These are phyloP conservation scores for Colletotrichum liaoningense DNA, from an alignment of 2,329 filamentous ascomycete species.

Conservation along the genomic window DNA sequence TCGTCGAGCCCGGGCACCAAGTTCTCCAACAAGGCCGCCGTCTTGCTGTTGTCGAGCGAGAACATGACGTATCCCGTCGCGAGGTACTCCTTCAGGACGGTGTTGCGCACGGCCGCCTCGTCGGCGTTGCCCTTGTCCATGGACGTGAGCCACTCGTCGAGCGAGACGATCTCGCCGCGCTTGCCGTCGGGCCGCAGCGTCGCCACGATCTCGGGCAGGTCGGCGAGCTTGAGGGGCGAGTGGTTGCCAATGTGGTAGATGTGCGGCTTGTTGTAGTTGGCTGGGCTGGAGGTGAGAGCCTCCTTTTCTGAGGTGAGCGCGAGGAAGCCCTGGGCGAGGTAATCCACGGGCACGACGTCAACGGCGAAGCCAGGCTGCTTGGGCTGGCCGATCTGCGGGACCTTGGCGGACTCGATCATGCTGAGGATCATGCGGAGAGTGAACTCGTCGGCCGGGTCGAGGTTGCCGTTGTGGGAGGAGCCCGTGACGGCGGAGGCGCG, in stretches of 20 bases:
- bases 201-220: constrained; percentile 38
- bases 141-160: constrained; percentile 36
- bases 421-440: constrained; percentile 39
- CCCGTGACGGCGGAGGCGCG: constrained; percentile 29
- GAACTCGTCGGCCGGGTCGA: constrained; percentile 39
- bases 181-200: constrained; percentile 34
- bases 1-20: constrained; percentile 36
- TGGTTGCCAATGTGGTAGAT: constrained; percentile 41
- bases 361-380: constrained; percentile 40
- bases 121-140: constrained; percentile 34
- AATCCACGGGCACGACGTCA: constrained; percentile 40
- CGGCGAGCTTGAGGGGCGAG: constrained; percentile 38
- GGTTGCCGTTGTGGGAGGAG: constrained; percentile 5
- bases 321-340: constrained; percentile 32
- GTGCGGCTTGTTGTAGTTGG: constrained; percentile 30
- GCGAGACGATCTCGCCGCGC: constrained; percentile 30
- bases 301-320: background rate
- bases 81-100: constrained; percentile 39
- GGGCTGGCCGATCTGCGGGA: constrained; percentile 38
- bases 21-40: constrained; percentile 36
- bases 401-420: constrained; percentile 40
- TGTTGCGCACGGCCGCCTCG: constrained; percentile 34
- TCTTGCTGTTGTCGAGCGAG: constrained; percentile 37
- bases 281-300: background rate
- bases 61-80: constrained; percentile 41